Evolutionary conservation across 2,329 filamentous ascomycete genomes (phyloP).

Genomic region (Curvularia sp.): DNA sequence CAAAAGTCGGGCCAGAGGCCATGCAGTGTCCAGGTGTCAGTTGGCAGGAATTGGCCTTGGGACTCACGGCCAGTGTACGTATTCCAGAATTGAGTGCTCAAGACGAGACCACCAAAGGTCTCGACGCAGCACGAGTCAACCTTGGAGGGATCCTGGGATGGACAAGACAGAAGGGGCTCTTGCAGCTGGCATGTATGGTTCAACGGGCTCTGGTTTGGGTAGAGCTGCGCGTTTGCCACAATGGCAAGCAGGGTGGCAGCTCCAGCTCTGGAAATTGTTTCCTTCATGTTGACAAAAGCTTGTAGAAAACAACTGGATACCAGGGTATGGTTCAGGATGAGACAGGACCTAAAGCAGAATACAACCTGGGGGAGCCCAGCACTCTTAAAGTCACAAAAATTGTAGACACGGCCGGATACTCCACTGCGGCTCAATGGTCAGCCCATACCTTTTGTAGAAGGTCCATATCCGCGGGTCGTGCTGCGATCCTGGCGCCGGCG

Average conservation of each 20-base stretch:
- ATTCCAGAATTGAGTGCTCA: slow-evolving; percentile 70
- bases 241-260: slow-evolving; percentile 31
- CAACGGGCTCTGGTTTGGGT: slow-evolving; percentile 56
- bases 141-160: slow-evolving; percentile 37
- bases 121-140: slow-evolving; percentile 71
- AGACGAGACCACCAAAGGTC: slow-evolving; percentile 68
- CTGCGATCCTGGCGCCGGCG: slow-evolving; percentile 25
- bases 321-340: neutral
- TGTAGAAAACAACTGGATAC: slow-evolving; percentile 1
- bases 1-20: slow-evolving; percentile 56
- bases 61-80: slow-evolving; percentile 68
- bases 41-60: slow-evolving; percentile 65
- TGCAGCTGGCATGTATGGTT: slow-evolving; percentile 66
- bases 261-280: slow-evolving; percentile 21
- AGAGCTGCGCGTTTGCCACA: slow-evolving; percentile 50
- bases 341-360: neutral
- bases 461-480: slow-evolving; percentile 24
- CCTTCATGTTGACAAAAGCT: slow-evolving; percentile 31
- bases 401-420: slow-evolving; percentile 8
- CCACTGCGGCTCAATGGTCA: slow-evolving; percentile 9
- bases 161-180: slow-evolving; percentile 45
- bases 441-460: slow-evolving; percentile 46
- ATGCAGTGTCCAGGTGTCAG: slow-evolving; percentile 66
- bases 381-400: slow-evolving; percentile 12
- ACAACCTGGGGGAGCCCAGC: neutral